Evolutionary conservation across 2,329 filamentous ascomycete species (phyloP).

Genomic region (Diplocarpon rosae): DNA sequence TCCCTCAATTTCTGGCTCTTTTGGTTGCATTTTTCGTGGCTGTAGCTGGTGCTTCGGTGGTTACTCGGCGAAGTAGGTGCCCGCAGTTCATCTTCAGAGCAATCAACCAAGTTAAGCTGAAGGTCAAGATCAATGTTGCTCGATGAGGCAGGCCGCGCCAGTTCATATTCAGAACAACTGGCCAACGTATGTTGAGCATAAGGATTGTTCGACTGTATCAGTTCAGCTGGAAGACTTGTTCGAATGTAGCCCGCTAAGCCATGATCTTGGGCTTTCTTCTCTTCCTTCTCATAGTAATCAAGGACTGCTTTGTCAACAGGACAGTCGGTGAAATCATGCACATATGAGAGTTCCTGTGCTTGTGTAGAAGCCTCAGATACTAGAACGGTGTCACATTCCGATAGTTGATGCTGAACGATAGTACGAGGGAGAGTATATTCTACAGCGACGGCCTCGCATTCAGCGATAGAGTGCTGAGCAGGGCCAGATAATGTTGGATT

Average conservation of each 20-base stretch:
- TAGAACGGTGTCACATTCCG: background rate
- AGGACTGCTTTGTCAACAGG: conserved; percentile 18
- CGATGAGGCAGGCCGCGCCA: background rate
- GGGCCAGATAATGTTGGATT: background rate
- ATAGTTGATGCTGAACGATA: background rate
- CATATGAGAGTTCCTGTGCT: conserved; percentile 16
- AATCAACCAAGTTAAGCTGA: conserved; percentile 3
- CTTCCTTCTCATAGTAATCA: conserved; percentile 19
- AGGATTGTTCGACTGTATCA: background rate
- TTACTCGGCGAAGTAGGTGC: background rate
- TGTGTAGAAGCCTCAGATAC: background rate
- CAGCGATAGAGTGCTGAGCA: background rate
- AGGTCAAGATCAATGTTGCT: background rate
- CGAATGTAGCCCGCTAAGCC: background rate
- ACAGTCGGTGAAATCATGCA: conserved; percentile 21
- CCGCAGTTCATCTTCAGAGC: background rate
- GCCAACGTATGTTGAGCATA: conserved; percentile 2
- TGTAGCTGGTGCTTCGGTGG: conserved; percentile 1
- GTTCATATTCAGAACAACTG: background rate
- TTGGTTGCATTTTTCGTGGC: background rate
- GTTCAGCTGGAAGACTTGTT: background rate
- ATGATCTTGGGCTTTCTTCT: conserved; percentile 7
- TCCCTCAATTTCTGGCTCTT: background rate
- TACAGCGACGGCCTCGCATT: conserved; percentile 1
- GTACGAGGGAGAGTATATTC: background rate